A percentile compares a stretch with the other conserved stretches of the same genome.
phyloP scores from a whole-genome alignment of 257 asterid species.

The Jasminum sambac region DNA sequence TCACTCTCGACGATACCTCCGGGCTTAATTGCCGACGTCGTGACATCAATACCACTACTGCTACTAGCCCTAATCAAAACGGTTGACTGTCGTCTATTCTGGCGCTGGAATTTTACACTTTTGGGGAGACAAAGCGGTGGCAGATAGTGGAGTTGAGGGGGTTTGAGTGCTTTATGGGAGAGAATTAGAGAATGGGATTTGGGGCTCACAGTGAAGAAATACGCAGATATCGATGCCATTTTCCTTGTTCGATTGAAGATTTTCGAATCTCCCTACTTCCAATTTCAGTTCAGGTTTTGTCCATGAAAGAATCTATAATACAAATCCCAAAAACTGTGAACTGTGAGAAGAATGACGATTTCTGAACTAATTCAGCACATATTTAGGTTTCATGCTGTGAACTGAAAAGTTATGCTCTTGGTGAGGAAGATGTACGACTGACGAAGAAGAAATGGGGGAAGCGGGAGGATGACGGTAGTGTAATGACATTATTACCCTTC shows the following conservation, averaged over 20 bases:
- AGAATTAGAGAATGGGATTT: slow-evolving; percentile 33
- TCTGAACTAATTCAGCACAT: neutral
- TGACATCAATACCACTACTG: slow-evolving; percentile 38
- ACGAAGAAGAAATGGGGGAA: neutral
- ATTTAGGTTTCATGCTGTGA: neutral
- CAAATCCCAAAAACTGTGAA: neutral
- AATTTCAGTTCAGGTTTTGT: slow-evolving; percentile 30
- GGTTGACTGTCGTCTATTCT: slow-evolving; percentile 22
- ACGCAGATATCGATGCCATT: slow-evolving; percentile 74
- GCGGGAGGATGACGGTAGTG: slow-evolving; percentile 24
- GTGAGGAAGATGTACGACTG: slow-evolving; percentile 32
- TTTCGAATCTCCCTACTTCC: slow-evolving; percentile 1
- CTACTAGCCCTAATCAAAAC: slow-evolving; percentile 57
- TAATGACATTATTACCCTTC: slow-evolving; percentile 27
- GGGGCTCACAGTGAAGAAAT: slow-evolving; percentile 42
- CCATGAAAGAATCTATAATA: slow-evolving; percentile 35
- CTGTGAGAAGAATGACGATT: neutral
- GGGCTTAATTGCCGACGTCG: slow-evolving; percentile 50
- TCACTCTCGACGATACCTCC: slow-evolving; percentile 89
- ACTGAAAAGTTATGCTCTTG: slow-evolving; percentile 33
- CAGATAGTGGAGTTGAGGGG: slow-evolving; percentile 31
- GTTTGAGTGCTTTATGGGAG: slow-evolving; percentile 37
- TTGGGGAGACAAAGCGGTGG: slow-evolving; percentile 25
- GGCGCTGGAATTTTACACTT: slow-evolving; percentile 24
- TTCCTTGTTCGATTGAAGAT: slow-evolving; percentile 9